Evolutionary conservation across 225 moss, liverwort and hornwort species (phyloP), one percentile per base, ranked within the genome.

Genomic region (Pleurozium schreberi): DNA sequence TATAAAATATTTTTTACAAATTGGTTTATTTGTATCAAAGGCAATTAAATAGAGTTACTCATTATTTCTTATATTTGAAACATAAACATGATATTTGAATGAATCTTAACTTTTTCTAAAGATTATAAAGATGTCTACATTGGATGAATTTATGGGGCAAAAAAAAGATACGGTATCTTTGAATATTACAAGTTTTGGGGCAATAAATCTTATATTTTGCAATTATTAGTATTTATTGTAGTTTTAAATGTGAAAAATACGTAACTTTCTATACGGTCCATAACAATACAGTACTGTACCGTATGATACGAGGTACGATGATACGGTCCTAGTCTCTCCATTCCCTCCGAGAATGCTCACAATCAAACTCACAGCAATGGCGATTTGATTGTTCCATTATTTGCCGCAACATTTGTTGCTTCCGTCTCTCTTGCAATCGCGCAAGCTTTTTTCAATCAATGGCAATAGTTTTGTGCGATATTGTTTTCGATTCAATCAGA

Each of bases 131-230:
- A 55, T 16, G 11, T 26, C 3, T 25, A 36, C 5, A 38, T 55
- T 6, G 2, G 2, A 38, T 55, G 23, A 26, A 4, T 78, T 26
- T 4, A 55, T 0, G 2, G 1, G 11, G 4, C 9, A 36, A 23
- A 52, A 9, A 14, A 14, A 1, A 38, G 0, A 78, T 17, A 21
- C 0, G 3, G 9, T 11, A 21, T 55, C 4, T 36, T 8, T 49
- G 8, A 30, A 34, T 49, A 33, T 33, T 52, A 6, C 14, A 52
- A 34, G 22, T 52, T 52, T 0, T 1, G 34, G 22, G 8, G 22
- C 9, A 34, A 76, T 33, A 33, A 13, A 8, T 38, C 2, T 78
- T 2, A 53, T 50, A 53, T 50, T 70, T 52, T 53, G 5, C 36
- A 21, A 53, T 52, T 18, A 49, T 19, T 11, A 49, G 19, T 6